Evolutionary conservation across 352 stramenopile genomes (phyloP).

Genomic region (Plasmopara muralis): DNA sequence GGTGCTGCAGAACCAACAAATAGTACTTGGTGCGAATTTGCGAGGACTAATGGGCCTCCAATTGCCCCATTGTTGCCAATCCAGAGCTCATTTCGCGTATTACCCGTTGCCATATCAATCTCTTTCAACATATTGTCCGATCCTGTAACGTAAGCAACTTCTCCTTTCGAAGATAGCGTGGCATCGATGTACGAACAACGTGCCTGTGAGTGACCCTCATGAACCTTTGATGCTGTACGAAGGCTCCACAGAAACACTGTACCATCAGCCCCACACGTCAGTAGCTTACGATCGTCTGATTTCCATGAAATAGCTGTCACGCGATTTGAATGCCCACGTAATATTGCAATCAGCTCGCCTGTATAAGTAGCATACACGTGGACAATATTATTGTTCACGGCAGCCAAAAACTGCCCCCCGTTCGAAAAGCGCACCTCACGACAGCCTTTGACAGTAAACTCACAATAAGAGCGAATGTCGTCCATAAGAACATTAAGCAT

Average conservation of each 20-base stretch:
- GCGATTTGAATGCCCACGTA: constrained; percentile 78
- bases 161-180: constrained; percentile 48
- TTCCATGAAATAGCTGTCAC: constrained; percentile 80
- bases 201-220: constrained; percentile 71
- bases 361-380: constrained; percentile 82
- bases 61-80: constrained; percentile 26
- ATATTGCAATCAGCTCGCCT: constrained; percentile 54
- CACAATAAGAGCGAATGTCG: constrained; percentile 86
- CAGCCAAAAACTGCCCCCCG: constrained; percentile 87
- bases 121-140: constrained; percentile 87
- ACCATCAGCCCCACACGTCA: constrained; percentile 71
- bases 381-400: constrained; percentile 85
- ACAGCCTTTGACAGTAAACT: constrained; percentile 90
- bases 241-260: constrained; percentile 76
- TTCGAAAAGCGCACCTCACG: constrained; percentile 88
- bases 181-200: constrained; percentile 68
- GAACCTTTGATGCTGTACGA: constrained; percentile 61
- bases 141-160: constrained; percentile 85
- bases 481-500: constrained; percentile 94
- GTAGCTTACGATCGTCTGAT: constrained; percentile 63
- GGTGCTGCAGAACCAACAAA: constrained; percentile 84
- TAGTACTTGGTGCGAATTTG: constrained; percentile 83
- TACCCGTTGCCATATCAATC: constrained; percentile 72
- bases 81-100: constrained; percentile 52
- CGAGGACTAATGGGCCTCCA: constrained; percentile 76